phyloP scores from a whole-genome alignment of 2,329 filamentous ascomycete genomes.

The Aspergillus pseudoviridinutans region DNA sequence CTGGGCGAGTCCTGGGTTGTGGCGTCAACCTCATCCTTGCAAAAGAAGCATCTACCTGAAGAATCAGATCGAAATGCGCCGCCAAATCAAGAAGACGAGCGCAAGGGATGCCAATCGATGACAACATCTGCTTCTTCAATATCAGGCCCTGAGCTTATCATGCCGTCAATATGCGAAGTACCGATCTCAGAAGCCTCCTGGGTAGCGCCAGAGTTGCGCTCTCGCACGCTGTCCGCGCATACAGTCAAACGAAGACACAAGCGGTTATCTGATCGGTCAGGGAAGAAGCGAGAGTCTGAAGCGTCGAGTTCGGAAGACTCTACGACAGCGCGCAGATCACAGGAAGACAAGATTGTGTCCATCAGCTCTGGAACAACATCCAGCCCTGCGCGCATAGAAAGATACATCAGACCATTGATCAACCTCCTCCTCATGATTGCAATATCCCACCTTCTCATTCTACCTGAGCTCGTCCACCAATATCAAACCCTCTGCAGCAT shows the following conservation, averaged over 20 bases:
- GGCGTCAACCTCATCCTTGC: constrained; percentile 16
- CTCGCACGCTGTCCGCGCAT: constrained; percentile 3
- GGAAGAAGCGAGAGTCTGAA: background rate
- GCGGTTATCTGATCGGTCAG: constrained; percentile 1
- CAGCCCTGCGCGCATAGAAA: background rate
- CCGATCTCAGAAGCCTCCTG: constrained; percentile 31
- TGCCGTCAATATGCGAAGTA: constrained; percentile 38
- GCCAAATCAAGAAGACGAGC: constrained; percentile 7
- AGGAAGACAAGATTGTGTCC: background rate
- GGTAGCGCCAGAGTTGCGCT: constrained; percentile 26
- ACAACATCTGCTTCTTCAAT: constrained; percentile 23
- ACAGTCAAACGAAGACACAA: constrained; percentile 23
- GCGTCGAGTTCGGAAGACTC: background rate
- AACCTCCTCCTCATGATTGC: constrained; percentile 26
- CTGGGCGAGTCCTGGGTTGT: constrained; percentile 39
- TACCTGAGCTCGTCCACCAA: constrained; percentile 34
- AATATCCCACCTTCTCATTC: constrained; percentile 31
- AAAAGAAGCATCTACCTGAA: constrained; percentile 10
- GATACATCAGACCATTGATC: constrained; percentile 15
- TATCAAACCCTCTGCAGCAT: constrained; percentile 26
- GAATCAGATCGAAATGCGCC: constrained; percentile 9
- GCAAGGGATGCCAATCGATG: constrained; percentile 20
- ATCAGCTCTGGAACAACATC: background rate
- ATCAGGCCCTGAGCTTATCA: constrained; percentile 37
- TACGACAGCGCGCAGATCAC: background rate